Base-by-base conservation (phyloP, 2,329 filamentous ascomycete species). In the Epichloe sylvatica region DNA sequence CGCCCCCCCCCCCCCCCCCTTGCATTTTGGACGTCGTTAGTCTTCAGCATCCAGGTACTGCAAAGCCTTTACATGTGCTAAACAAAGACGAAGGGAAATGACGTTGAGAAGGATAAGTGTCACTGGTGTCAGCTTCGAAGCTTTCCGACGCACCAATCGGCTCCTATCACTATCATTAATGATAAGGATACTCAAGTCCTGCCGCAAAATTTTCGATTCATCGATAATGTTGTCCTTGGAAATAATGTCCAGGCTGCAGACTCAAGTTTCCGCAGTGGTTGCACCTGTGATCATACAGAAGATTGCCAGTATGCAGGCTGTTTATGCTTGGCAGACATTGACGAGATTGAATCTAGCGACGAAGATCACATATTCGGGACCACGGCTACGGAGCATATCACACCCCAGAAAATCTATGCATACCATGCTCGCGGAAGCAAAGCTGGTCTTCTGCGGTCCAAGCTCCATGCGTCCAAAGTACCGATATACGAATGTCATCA, bases 401-500 rank as follows among this genome's bases (percentile, higher is more conserved):
- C 60, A 58, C 13, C 35, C 40, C 59, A 49, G 25, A 67, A 67
- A 49, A 57, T 58, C 4, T 86, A 86, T 53, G 81, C 83, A 0
- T 91, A 91, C 60, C 75, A 80, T 58, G 68, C 70, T 5, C 69
- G 69, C 23, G 79, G 79, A 0, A 56, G 58, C 11, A 74, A 73
- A 50, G 70, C 70, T 1, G 78, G 75, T 0, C 67, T 75, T 17
- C 63, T 84, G 42, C 68, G 77, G 17, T 68, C 70, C 25, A 69
- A 70, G 41, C 68, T 77, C 41, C 68, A 81, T 12, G 57, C 71
- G 23, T 78, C 75, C 25, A 71, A 75, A 38, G 63, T 74, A 35
- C 78, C 83, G 0, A 84, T 94, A 51, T 91, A 90, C 64, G 87
- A 94, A 59, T 94, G 87, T 61, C 87, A 92, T 57, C 68, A 74